Base-by-base conservation (phyloP, 495 filamentous ascomycete genomes). In the Penicillium alfredii region DNA sequence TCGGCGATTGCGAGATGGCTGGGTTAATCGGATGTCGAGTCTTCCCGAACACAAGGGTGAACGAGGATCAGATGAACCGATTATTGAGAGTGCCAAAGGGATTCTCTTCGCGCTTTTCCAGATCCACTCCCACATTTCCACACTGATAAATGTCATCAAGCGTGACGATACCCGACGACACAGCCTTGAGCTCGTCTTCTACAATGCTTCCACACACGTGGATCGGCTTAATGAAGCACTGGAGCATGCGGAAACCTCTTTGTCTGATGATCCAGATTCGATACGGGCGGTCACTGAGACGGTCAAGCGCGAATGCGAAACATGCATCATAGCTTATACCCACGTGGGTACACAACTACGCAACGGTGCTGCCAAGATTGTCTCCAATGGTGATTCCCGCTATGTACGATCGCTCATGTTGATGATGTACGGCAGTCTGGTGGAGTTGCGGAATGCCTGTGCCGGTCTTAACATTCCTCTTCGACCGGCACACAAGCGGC, bases 21-120 rank as follows among this genome's bases (percentile, higher is more conserved):
- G 83, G 52, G 79, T 87, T 12, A 77, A 86, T 25, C 74, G 85
- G 18, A 74, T 94, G 30, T 90, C 85, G 6, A 86, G 88, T 42
- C 68, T 94, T 7, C 89, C 88, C 4, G 88, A 90, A 56, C 74
- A 85, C 40, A 85, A 84, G 44, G 73, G 80, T 21, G 74, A 84
- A 42, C 71, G 64, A 15, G 58, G 63, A 27, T 63, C 68, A 0
- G 71, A 68, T 10, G 76, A 83, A 47, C 76, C 81, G 2, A 72
- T 90, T 1, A 68, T 89, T 19, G 82, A 89, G 55, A 78, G 80
- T 22, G 86, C 86, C 4, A 89, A 87, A 51, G 83, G 85, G n/a
- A 81, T 97, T 13, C 68, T 94, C 3, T 94, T 89, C 51, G 80
- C 88, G 14, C 71, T 95, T 25, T 81, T 82, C 42, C 85, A 89